Evolutionary conservation across 345 rosid species (phyloP).

Genomic region (Brassica carinata): DNA sequence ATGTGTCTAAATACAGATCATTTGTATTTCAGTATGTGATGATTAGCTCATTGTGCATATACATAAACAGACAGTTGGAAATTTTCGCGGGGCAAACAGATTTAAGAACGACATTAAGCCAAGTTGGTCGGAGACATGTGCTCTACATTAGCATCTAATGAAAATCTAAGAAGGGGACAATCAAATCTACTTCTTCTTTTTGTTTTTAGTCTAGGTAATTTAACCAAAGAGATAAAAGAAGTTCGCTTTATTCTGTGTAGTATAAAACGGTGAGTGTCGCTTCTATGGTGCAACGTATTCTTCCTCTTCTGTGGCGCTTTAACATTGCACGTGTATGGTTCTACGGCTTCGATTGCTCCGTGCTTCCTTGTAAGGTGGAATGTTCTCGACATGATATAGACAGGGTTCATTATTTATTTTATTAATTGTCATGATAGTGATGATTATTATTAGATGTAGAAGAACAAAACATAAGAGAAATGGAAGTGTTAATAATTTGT

Average conservation of each 20-base stretch:
- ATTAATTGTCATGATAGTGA: conserved; percentile 25
- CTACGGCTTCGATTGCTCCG: conserved; percentile 26
- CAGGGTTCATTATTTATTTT: conserved; percentile 13
- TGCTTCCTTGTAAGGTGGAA: conserved; percentile 22
- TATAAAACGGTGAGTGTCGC: conserved; percentile 30
- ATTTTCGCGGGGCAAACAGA: conserved; percentile 20
- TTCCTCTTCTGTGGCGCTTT: neutral
- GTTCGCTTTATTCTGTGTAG: conserved; percentile 13
- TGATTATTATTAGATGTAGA: neutral
- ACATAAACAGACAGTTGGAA: conserved; percentile 22
- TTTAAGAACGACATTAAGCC: conserved; percentile 16
- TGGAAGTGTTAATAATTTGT: neutral
- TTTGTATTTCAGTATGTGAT: neutral
- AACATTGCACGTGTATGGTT: conserved; percentile 32
- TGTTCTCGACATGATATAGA: conserved; percentile 36
- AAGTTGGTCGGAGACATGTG: conserved; percentile 32
- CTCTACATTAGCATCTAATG: conserved; percentile 23
- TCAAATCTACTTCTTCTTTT: conserved; percentile 26
- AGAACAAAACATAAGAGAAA: neutral
- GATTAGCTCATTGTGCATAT: conserved; percentile 11
- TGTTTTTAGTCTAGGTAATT: neutral
- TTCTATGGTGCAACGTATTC: conserved; percentile 31
- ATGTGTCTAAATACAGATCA: conserved; percentile 35
- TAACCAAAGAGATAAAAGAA: conserved; percentile 6
- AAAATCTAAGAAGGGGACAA: conserved; percentile 32